A percentile compares a stretch with the other conserved stretches of the same genome.
Evolutionary conservation across 2,329 filamentous ascomycete species (phyloP).

Genomic region (Ophiostoma sp.): DNA sequence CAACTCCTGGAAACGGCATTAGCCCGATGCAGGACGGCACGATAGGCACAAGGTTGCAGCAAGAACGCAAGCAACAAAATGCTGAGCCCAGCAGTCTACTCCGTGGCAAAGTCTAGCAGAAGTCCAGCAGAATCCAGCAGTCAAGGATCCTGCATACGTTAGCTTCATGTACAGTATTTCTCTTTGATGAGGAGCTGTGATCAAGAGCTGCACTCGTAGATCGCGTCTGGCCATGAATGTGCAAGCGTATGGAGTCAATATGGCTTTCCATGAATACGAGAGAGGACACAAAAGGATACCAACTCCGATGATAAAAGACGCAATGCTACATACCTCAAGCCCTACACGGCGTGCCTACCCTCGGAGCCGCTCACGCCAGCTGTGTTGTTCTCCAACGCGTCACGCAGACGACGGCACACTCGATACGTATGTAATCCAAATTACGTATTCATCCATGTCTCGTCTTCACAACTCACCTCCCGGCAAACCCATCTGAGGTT

Average conservation of each 20-base stretch:
- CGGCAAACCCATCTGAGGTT: conserved; percentile 18
- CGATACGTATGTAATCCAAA: too few species aligned
- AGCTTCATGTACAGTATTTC: neutral
- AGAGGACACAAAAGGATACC: neutral
- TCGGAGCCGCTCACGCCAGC: neutral
- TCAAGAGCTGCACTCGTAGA: neutral
- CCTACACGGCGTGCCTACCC: neutral
- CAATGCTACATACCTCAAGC: neutral
- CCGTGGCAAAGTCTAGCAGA: neutral
- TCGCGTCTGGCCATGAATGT: neutral
- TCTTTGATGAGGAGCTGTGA: neutral
- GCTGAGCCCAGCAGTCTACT: neutral
- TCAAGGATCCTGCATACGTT: neutral
- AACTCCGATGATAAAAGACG: neutral
- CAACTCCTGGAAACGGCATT: conserved; percentile 17
- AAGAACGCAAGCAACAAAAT: neutral
- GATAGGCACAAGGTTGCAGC: conserved; percentile 3
- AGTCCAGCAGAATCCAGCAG: neutral
- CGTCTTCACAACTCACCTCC: neutral
- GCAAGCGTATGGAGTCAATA: neutral
- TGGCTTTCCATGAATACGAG: neutral
- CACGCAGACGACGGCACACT: neutral
- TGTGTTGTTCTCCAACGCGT: neutral
- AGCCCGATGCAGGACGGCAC: conserved; percentile 11
- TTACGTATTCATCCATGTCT: too few species aligned